Base-by-base conservation (phyloP, 2,329 filamentous ascomycete species). In the Sporothrix humicola region DNA sequence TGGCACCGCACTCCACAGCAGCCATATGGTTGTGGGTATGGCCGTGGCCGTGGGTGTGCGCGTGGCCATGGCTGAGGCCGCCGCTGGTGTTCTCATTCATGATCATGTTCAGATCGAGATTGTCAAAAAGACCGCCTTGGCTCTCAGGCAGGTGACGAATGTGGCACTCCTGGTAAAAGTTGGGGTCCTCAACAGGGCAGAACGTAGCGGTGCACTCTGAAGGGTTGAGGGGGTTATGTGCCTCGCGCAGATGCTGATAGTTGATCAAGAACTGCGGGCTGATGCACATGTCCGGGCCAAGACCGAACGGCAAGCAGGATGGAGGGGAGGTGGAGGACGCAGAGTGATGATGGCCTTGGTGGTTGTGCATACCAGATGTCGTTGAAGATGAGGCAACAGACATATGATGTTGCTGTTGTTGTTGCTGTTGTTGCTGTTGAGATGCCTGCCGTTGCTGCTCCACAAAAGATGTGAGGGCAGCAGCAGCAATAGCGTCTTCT, bases 91-190 rank as follows among this genome's bases (percentile, higher is more conserved):
- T 52, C 26, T 59, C 69, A 17, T 48, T 26, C 69, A 72, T 61
- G 23, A 72, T 61, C 69, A 63, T 48, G 56, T 44, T 48, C 44
- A 72, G 10, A 66, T 76, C 73, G 12, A 76, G 61, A 26, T 74
- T 42, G 73, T 74, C 72, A 48, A 76, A 76, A 37, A 73, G 65
- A 63, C 26, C 56, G 66, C 48, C 68, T 2, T 65, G 66, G 9
- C 66, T 61, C 10, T 61, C 20, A 17, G 37, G 13, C 48, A 71
- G 13, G 44, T 77, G 74, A 13, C 65, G 72, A 13, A 77, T 63
- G n/a, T 76, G 76, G 69, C 77, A 77, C 48, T 76, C 70, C 15
- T 76, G 70, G 65, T 77, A 77, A 44, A 77, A 77, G 48, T 20
- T 75, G 26, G 77, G 77, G 23, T 77, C 76, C 0, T 77, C 73